Evolutionary conservation across 2,329 filamentous ascomycete species (phyloP), one percentile per base, ranked within the genome.

Genomic region (Parasarocladium wereldwijsianum): DNA sequence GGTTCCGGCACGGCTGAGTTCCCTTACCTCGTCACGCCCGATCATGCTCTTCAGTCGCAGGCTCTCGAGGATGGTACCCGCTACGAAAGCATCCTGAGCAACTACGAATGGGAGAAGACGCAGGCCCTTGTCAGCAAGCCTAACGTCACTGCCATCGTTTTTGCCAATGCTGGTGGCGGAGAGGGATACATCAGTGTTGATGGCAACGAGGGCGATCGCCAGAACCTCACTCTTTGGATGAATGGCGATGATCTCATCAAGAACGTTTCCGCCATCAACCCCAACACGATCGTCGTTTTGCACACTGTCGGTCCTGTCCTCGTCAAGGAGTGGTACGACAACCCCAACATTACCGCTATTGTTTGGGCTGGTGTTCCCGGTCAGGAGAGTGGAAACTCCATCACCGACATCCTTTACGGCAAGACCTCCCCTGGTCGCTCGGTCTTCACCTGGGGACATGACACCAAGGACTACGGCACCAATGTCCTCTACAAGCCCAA

Each of bases 211-310:
- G 90, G 90, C 34, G 87, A 96, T 51, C 77, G 90, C 31, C 85
- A 86, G 45, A 94, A 98, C 55, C 63, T 98, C 21, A 93, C 85
- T 0, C 62, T 93, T 1, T 96, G 87, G 87, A 65, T 76, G 36
- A 67, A 75, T 34, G 86, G 83, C 23, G 84, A 96, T 31, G 64
- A 67, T 1, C 57, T 96, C 32, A 80, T 96, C 54, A 68, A 79
- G 53, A 84, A 79, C 27, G 82, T 93, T 8, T 75, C 83, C 1
- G 64, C 73, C 6, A 49, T 73, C 37, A 86, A 78, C 62, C 74
- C 77, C 58, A 93, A 94, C 64, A 93, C 85, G 9, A 78, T 96
- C 35, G 82, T 96, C 11, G 72, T 94, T 34, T 77, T 96, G 35
- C 87, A 96, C 59, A 84, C 80, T 2, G 70, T 76, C 4, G 85